Evolutionary conservation across 2,329 filamentous ascomycete species (phyloP).

Genomic region (Fusarium sacchari): DNA sequence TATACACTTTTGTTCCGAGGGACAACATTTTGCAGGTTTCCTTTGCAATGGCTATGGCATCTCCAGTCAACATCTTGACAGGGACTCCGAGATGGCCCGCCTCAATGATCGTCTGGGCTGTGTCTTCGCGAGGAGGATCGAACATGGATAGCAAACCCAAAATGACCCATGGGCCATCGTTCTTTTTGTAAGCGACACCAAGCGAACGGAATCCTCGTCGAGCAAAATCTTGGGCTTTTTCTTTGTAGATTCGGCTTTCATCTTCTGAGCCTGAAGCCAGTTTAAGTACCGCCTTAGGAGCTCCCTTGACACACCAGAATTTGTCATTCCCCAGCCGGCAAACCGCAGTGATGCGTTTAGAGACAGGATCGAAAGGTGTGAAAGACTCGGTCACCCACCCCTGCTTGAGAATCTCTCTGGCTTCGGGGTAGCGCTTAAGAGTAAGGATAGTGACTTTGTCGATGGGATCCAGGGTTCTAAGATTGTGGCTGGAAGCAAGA

Average conservation of each 20-base stretch:
- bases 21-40: constrained; percentile 31
- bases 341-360: constrained; percentile 22
- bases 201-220: constrained; percentile 20
- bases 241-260: constrained; percentile 5
- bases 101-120: constrained; percentile 22
- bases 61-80: constrained; percentile 28
- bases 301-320: constrained; percentile 14
- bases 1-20: constrained; percentile 14
- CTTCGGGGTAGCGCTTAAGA: constrained; percentile 23
- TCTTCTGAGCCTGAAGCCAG: constrained; percentile 13
- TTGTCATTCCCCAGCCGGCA: constrained; percentile 7
- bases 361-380: constrained; percentile 23
- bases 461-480: constrained; percentile 8
- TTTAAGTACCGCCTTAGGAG: constrained; percentile 4
- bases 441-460: constrained; percentile 31
- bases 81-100: constrained; percentile 17
- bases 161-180: constrained; percentile 21
- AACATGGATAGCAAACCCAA: constrained; percentile 25
- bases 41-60: constrained; percentile 23
- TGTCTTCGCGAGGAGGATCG: constrained; percentile 19
- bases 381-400: constrained; percentile 20
- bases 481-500: constrained; percentile 9
- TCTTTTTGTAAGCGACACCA: constrained; percentile 31
- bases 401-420: constrained; percentile 22
- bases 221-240: constrained; percentile 27